phyloP scores from a whole-genome alignment of 352 stramenopile genomes.

The Phytophthora sansomeana region DNA sequence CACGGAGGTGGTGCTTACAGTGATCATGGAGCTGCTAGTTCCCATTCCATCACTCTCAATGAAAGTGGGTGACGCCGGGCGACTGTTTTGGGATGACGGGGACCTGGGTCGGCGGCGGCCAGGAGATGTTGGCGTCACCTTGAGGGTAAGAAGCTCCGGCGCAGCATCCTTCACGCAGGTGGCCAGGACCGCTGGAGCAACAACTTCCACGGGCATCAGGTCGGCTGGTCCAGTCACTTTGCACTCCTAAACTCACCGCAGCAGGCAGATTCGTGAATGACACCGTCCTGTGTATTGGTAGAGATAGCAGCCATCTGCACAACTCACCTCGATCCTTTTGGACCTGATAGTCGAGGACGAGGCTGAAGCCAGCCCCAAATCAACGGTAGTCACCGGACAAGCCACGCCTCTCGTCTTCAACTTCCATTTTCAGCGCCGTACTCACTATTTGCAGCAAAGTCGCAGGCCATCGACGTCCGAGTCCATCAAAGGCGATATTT shows the following conservation, averaged over 20 bases:
- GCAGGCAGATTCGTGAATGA: conserved; percentile 43
- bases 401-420: conserved; percentile 21
- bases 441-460: conserved; percentile 29
- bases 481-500: conserved; percentile 35
- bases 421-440: conserved; percentile 29
- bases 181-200: conserved; percentile 11
- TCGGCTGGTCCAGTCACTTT: background rate
- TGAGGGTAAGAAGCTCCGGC: conserved; percentile 18
- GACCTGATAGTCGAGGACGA: conserved; percentile 32
- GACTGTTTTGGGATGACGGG: conserved; percentile 28
- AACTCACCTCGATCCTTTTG: background rate
- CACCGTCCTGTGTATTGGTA: background rate
- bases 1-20: conserved; percentile 18
- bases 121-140: conserved; percentile 7
- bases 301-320: conserved; percentile 25
- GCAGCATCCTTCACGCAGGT: conserved; percentile 4
- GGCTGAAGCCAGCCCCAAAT: conserved; percentile 31
- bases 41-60: conserved; percentile 33
- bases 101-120: conserved; percentile 17
- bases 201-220: conserved; percentile 27
- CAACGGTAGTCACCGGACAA: conserved; percentile 44
- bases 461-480: background rate
- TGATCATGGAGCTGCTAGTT: conserved; percentile 38
- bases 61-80: conserved; percentile 24
- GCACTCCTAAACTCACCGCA: conserved; percentile 13